These are phyloP conservation scores for Asterophora lycoperdoides DNA, from an alignment of 768 basidiomycete genomes.

Conservation along the genomic window DNA sequence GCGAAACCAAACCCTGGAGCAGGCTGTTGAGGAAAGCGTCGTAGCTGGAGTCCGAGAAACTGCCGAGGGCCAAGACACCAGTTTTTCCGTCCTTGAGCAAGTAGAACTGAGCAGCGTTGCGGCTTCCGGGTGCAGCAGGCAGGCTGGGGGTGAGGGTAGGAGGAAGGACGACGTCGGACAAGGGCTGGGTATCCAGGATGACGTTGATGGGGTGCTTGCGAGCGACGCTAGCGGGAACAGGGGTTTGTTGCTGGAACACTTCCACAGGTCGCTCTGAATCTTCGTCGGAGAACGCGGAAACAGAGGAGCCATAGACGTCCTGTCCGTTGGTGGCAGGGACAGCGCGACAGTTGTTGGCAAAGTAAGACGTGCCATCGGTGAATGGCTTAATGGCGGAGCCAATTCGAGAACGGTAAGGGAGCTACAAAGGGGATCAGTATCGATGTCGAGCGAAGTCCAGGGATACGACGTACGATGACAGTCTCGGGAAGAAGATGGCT, in stretches of 20 bases:
- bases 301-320: constrained; percentile 29
- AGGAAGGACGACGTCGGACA: constrained; percentile 42
- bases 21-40: constrained; percentile 38
- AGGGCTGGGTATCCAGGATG: constrained; percentile 41
- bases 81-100: constrained; percentile 48
- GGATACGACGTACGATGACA: constrained; percentile 35
- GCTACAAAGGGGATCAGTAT: constrained; percentile 26
- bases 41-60: constrained; percentile 47
- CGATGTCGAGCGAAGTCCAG: not conserved
- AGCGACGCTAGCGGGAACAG: constrained; percentile 25
- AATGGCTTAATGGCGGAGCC: constrained; percentile 38
- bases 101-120: constrained; percentile 51
- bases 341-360: constrained; percentile 50
- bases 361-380: constrained; percentile 45
- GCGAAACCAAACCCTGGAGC: constrained; percentile 40
- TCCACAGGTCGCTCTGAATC: constrained; percentile 23
- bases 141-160: constrained; percentile 34
- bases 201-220: constrained; percentile 44
- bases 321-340: constrained; percentile 45
- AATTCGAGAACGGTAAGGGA: constrained; percentile 57
- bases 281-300: constrained; percentile 4
- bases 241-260: constrained; percentile 38
- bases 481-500: constrained; percentile 36
- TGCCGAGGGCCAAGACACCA: constrained; percentile 54
- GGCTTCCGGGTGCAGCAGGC: constrained; percentile 38